Evolutionary conservation across 2,329 filamentous ascomycete genomes (phyloP).

Genomic region (Nemania sp.): DNA sequence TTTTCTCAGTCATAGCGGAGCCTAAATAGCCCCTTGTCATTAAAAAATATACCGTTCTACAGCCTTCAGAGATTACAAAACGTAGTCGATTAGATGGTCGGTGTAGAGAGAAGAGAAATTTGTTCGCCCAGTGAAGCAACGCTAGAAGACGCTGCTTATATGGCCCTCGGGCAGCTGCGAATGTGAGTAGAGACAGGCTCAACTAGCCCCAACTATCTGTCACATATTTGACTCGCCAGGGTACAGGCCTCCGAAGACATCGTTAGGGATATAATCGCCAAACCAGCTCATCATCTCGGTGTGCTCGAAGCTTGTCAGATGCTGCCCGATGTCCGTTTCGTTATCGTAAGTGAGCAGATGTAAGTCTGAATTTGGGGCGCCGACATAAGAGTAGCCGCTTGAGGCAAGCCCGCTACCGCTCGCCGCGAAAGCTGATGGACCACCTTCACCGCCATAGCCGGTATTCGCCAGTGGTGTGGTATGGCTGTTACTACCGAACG

Average conservation of each 20-base stretch:
- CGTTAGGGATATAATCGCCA: slow-evolving; percentile 40
- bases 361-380: slow-evolving; percentile 32
- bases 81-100: too few species aligned
- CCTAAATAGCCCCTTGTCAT: too few species aligned
- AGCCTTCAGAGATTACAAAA: too few species aligned
- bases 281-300: slow-evolving; percentile 43
- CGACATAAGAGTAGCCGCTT: slow-evolving; percentile 39
- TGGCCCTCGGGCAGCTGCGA: too few species aligned
- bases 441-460: slow-evolving; percentile 23
- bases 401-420: slow-evolving; percentile 38
- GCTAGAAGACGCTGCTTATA: too few species aligned
- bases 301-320: slow-evolving; percentile 39
- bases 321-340: slow-evolving; percentile 41
- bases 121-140: too few species aligned
- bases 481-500: slow-evolving; percentile 6
- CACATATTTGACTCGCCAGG: slow-evolving; percentile 33
- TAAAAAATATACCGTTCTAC: too few species aligned
- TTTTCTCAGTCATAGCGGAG: too few species aligned
- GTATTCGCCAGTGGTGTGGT: not conserved
- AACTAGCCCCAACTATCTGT: too few species aligned
- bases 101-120: too few species aligned
- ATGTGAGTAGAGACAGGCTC: too few species aligned
- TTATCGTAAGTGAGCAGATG: slow-evolving; percentile 41
- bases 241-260: slow-evolving; percentile 39
- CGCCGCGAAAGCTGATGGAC: slow-evolving; percentile 37